Base-by-base conservation (phyloP, 2,329 filamentous ascomycete species). In the Sporothrix dimorphospora region DNA sequence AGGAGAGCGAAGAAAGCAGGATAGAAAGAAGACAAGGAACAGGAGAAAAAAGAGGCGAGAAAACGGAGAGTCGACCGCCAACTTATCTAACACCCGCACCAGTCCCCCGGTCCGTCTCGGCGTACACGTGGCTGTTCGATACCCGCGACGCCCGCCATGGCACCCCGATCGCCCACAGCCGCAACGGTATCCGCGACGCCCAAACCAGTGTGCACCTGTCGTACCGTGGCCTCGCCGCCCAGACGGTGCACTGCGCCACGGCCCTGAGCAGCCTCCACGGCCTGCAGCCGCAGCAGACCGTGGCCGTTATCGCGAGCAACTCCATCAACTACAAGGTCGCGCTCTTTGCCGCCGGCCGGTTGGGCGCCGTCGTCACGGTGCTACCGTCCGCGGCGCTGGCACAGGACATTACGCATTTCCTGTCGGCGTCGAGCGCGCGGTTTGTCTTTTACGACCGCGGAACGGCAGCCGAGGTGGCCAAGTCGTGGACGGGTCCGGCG, bases 61-160 rank as follows among this genome's bases (percentile, higher is more conserved):
- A 30, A 16, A 42, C 3, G 4, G 34, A n/a, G 19, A 42, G 7
- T 8, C 57, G 40, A 24, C 19, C 12, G 12, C 12, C 11, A 45
- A 9, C 42, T n/a, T n/a, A n/a, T n/a, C n/a, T 34, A 21, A 49
- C 42, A 49, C 12, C 65, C 8, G 12, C 14, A 21, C 19, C 49
- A 70, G 68, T 61, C 40, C 68, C 67, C 68, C 51, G 61, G 68
- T 27, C 38, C 24, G 40, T 70, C 38, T 70, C 68, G 51, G 42
- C 42, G 6, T 63, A 57, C 30, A 63, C 69, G 12, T 68, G 65
- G 45, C 45, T 68, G 45, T 68, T 68, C 27, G 16, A 47, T 47
- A 38, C 45, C 16, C 65, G 65, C 27, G 45, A 53, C 45, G 47
- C 45, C 65, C 45, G 47, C 45, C 42, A 68, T 53, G 45, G 65